Evolutionary conservation across 768 basidiomycete genomes (phyloP).

Genomic region (Kwoniella botswanensis): DNA sequence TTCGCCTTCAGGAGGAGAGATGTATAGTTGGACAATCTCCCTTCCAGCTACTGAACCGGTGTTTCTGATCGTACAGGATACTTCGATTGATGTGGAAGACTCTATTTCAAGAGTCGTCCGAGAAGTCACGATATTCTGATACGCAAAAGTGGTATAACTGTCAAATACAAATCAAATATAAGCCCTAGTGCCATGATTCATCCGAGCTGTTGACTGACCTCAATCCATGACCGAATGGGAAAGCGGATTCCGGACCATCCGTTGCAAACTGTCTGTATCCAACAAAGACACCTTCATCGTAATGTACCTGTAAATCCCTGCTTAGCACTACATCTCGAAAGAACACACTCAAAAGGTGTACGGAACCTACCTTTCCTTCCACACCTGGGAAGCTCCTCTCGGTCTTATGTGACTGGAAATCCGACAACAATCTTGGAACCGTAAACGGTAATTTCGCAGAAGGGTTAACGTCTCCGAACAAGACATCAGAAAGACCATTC

Average conservation of each 20-base stretch:
- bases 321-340: background rate
- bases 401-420: slow-evolving; percentile 58
- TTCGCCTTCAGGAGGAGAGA: background rate
- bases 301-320: slow-evolving; percentile 24
- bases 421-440: slow-evolving; percentile 65
- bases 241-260: slow-evolving; percentile 65
- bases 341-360: background rate
- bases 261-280: slow-evolving; percentile 65
- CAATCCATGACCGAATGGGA: slow-evolving; percentile 74
- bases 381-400: background rate
- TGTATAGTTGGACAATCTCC: slow-evolving; percentile 2
- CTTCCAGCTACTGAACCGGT: background rate
- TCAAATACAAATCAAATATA: background rate
- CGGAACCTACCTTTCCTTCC: background rate
- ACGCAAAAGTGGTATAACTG: slow-evolving; percentile 69
- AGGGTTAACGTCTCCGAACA: slow-evolving; percentile 44
- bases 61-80: background rate
- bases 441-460: slow-evolving; percentile 49
- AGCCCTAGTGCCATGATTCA: too few relatives aligned
- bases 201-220: slow-evolving; percentile 55
- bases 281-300: slow-evolving; percentile 50
- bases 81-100: background rate
- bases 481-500: slow-evolving; percentile 41
- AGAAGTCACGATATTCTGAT: slow-evolving; percentile 57
- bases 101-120: slow-evolving; percentile 44